Evolutionary conservation across 2,329 filamentous ascomycete species (phyloP).

Genomic region (Aspergillus flavus): DNA sequence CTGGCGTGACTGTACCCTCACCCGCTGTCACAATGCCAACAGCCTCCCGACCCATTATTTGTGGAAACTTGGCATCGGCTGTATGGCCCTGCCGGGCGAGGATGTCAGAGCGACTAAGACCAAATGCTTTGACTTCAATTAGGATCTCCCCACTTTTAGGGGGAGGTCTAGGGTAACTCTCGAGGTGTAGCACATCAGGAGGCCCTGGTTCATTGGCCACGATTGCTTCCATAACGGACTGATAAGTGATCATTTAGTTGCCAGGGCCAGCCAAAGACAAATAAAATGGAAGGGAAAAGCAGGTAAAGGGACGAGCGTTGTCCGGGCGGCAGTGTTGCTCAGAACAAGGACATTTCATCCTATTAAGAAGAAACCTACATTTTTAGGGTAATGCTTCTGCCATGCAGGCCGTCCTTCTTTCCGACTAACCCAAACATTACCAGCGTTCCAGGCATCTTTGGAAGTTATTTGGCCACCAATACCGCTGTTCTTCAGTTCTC

Average conservation of each 20-base stretch:
- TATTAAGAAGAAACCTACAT: neutral
- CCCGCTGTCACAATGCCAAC: neutral
- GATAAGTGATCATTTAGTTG: neutral
- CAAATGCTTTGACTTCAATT: slow-evolving; percentile 1
- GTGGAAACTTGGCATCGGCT: neutral
- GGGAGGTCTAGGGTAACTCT: neutral
- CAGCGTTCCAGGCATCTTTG: neutral
- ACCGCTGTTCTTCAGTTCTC: neutral
- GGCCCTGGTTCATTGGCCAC: neutral
- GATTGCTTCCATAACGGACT: neutral
- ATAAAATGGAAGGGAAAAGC: neutral
- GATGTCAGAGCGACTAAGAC: neutral
- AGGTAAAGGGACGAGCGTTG: neutral
- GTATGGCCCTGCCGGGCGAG: neutral
- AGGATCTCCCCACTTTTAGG: neutral
- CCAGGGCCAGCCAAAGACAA: neutral
- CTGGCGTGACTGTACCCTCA: neutral
- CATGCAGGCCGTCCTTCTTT: neutral
- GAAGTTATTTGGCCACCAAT: neutral
- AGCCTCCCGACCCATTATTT: neutral
- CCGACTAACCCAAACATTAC: neutral
- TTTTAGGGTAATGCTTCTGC: neutral
- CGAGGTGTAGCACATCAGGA: neutral
- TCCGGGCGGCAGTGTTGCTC: neutral
- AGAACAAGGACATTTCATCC: neutral